phyloP scores from a whole-genome alignment of 495 filamentous ascomycete genomes.

The Hamigera avellanea region DNA sequence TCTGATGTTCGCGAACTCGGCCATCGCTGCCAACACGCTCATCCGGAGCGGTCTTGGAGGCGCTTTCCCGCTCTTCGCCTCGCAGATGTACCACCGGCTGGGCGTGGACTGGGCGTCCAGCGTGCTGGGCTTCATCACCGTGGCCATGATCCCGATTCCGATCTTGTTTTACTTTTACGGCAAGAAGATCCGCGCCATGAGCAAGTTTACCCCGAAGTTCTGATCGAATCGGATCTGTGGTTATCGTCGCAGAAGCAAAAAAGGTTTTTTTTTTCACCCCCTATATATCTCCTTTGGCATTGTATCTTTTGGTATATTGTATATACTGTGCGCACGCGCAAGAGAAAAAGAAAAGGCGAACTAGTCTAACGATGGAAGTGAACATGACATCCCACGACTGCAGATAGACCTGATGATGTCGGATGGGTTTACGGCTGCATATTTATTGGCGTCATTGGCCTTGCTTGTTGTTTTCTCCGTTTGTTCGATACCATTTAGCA shows the following conservation, averaged over 20 bases:
- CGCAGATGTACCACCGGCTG: slow-evolving; percentile 32
- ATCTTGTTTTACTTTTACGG: slow-evolving; percentile 62
- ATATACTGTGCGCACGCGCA: too few species aligned
- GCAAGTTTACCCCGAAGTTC: slow-evolving; percentile 26
- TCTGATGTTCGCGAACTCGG: slow-evolving; percentile 45
- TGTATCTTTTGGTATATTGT: too few species aligned
- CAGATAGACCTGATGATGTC: too few species aligned
- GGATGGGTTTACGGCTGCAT: too few species aligned
- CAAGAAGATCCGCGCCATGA: slow-evolving; percentile 44
- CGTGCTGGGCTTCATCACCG: slow-evolving; percentile 40
- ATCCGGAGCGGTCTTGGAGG: slow-evolving; percentile 10
- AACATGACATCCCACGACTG: too few species aligned
- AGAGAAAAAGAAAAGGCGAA: too few species aligned
- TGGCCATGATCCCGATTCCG: slow-evolving; percentile 43
- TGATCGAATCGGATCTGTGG: background rate
- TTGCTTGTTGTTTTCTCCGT: too few species aligned
- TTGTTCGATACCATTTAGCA: too few species aligned
- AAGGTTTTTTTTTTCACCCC: background rate
- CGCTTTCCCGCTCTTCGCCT: slow-evolving; percentile 8
- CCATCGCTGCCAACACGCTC: slow-evolving; percentile 24
- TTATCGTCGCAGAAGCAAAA: background rate
- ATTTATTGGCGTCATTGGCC: too few species aligned
- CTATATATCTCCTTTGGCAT: too few species aligned
- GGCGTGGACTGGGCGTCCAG: slow-evolving; percentile 45
- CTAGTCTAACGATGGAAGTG: too few species aligned